Evolutionary conservation across 176 grass and related monocot species (phyloP).

Genomic region (Aegilops speltoides): DNA sequence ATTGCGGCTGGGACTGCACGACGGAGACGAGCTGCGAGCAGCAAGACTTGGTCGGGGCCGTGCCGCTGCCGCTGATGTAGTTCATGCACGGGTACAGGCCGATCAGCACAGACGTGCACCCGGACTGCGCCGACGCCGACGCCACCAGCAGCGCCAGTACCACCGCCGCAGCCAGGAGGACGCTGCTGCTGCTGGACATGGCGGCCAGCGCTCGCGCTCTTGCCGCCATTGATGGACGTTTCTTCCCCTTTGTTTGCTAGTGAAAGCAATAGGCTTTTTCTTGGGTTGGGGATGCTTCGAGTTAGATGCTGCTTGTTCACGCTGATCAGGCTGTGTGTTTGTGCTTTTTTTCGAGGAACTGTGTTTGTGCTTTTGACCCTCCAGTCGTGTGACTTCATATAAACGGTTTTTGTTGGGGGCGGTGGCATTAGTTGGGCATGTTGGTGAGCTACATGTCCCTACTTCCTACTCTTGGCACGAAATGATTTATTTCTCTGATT

Average conservation of each 20-base stretch:
- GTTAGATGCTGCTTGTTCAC: not conserved
- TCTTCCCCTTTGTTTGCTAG: not conserved
- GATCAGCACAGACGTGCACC: slow-evolving; percentile 66
- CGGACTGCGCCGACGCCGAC: slow-evolving; percentile 49
- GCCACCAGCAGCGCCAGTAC: slow-evolving; percentile 24
- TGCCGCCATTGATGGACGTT: not conserved
- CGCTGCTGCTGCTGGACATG: not conserved
- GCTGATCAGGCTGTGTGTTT: not conserved
- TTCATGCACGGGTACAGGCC: slow-evolving; percentile 88
- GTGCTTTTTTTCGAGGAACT: no score
- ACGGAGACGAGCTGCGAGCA: slow-evolving; percentile 69
- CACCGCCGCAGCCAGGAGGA: slow-evolving; percentile 4
- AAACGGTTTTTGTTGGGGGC: not conserved
- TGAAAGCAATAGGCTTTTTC: no score
- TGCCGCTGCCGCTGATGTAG: slow-evolving; percentile 79
- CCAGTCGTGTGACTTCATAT: slow-evolving; percentile 1
- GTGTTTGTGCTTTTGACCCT: not conserved
- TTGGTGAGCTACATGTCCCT: slow-evolving; percentile 48
- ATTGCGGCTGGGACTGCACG: slow-evolving; percentile 62
- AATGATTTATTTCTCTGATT: not conserved
- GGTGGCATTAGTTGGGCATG: not conserved
- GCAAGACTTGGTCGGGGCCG: slow-evolving; percentile 50
- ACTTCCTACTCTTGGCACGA: slow-evolving; percentile 7
- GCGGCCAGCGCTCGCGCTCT: not conserved
- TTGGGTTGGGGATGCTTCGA: not conserved